A percentile compares a stretch with the other conserved stretches of the same genome.
Conservation (phyloP, 2,329 filamentous ascomycete species). For the Colletotrichum sidae region DNA sequence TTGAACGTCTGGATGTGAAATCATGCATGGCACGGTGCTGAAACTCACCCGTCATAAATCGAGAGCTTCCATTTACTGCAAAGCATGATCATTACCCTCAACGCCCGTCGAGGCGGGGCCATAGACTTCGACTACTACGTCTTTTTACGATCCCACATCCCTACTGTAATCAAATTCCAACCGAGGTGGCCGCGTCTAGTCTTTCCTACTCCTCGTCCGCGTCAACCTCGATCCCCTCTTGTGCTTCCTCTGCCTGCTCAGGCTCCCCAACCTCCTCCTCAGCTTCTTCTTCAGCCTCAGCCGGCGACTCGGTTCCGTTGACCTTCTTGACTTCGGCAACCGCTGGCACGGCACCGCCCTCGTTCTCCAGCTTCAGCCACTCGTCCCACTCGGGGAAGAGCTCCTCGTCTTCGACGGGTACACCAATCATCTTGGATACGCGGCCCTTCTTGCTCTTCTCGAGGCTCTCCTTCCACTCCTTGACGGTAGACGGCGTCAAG, state of each 20-base stretch:
- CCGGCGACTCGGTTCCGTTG: constrained; percentile 40
- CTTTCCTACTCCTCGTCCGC: constrained; percentile 39
- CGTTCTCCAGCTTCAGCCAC: constrained; percentile 83
- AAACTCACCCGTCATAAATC: too few species aligned
- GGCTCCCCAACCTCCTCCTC: constrained; percentile 41
- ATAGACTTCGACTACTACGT: constrained; percentile 38
- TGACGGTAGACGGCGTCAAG: constrained; percentile 73
- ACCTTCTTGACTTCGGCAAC: constrained; percentile 43
- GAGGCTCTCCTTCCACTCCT: constrained; percentile 83
- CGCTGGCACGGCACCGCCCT: constrained; percentile 64
- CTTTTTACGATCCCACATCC: constrained; percentile 37
- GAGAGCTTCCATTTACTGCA: constrained; percentile 36
- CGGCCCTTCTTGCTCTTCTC: constrained; percentile 89
- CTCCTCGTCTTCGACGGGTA: constrained; percentile 85
- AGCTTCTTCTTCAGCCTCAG: constrained; percentile 42
- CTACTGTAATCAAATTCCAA: constrained; percentile 29
- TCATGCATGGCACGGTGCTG: too few species aligned
- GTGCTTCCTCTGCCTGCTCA: constrained; percentile 44
- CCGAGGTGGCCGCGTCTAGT: constrained; percentile 11
- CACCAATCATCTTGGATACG: constrained; percentile 84
- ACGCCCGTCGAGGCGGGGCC: constrained; percentile 38
- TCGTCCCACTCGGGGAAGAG: constrained; percentile 98
- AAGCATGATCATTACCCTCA: constrained; percentile 40
- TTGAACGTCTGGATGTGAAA: too few species aligned
- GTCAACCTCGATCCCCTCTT: constrained; percentile 39